phyloP scores from a whole-genome alignment of 495 filamentous ascomycete species.

The Aspergillus indologenus region DNA sequence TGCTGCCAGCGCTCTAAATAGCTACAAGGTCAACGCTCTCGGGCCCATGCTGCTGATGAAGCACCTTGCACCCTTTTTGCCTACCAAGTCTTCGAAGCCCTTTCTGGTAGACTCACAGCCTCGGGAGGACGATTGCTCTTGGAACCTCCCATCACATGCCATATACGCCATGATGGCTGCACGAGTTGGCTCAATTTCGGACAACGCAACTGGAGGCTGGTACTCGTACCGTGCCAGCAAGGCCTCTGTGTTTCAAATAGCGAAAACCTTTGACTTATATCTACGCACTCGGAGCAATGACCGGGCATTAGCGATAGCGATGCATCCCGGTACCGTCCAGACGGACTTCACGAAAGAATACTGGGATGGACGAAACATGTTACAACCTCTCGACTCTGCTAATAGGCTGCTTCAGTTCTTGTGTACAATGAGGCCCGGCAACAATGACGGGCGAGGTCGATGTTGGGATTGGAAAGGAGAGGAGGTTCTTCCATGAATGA shows the following conservation, averaged over 20 bases:
- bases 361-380: conserved; percentile 59
- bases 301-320: conserved; percentile 61
- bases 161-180: conserved; percentile 71
- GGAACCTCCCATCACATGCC: conserved; percentile 44
- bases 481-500: conserved; percentile 59
- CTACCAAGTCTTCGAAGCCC: conserved; percentile 41
- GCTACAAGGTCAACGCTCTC: conserved; percentile 66
- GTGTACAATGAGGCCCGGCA: conserved; percentile 16
- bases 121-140: background rate
- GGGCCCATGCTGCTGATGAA: conserved; percentile 75
- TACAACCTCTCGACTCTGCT: conserved; percentile 60
- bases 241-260: conserved; percentile 65
- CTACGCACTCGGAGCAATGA: conserved; percentile 50
- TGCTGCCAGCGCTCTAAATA: conserved; percentile 52
- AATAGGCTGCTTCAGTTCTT: conserved; percentile 56
- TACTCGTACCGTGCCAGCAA: conserved; percentile 76
- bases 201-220: conserved; percentile 69
- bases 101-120: conserved; percentile 14
- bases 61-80: conserved; percentile 65
- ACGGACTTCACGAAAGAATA: conserved; percentile 71
- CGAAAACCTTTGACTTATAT: conserved; percentile 71
- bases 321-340: conserved; percentile 82
- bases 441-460: conserved; percentile 54
- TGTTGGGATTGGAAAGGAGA: conserved; percentile 79
- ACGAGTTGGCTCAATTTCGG: conserved; percentile 68